phyloP scores from a whole-genome alignment of 306 rosid species.

The Dicorynia guianensis region DNA sequence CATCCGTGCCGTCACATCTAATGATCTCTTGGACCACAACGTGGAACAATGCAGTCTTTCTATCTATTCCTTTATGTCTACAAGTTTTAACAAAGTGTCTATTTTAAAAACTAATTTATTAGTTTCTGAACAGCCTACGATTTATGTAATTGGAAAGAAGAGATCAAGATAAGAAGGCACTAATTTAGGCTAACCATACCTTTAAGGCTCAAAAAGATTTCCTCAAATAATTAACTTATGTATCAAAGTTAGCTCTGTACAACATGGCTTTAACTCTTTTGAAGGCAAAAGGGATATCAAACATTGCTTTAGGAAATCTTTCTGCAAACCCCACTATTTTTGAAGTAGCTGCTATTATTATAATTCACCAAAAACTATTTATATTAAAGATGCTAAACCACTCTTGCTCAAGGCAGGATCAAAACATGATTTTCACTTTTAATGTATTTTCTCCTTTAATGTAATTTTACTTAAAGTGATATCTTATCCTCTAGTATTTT shows the following conservation, averaged over 20 bases:
- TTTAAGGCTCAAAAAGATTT: conserved; percentile 89
- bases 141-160: conserved; percentile 32
- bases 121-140: conserved; percentile 29
- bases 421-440: too few species aligned
- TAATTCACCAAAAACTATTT: too few species aligned
- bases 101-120: conserved; percentile 64
- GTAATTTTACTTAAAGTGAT: too few species aligned
- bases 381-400: too few species aligned
- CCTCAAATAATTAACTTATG: conserved; percentile 85
- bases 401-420: too few species aligned
- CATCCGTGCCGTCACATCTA: conserved; percentile 72
- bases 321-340: too few species aligned
- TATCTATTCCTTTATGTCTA: conserved; percentile 95
- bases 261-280: conserved; percentile 99
- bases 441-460: too few species aligned
- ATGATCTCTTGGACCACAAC: conserved; percentile 99
- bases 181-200: conserved; percentile 50
- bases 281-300: too few species aligned
- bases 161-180: conserved; percentile 31
- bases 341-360: too few species aligned
- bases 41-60: conserved; percentile 95
- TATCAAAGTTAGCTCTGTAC: conserved; percentile 91
- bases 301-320: too few species aligned
- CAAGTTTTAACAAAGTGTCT: conserved; percentile 90
- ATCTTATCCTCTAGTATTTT: too few species aligned